A percentile compares a stretch with the other conserved stretches of the same genome.
Conservation (phyloP, 768 basidiomycete species). For the Serendipita vermifera region DNA sequence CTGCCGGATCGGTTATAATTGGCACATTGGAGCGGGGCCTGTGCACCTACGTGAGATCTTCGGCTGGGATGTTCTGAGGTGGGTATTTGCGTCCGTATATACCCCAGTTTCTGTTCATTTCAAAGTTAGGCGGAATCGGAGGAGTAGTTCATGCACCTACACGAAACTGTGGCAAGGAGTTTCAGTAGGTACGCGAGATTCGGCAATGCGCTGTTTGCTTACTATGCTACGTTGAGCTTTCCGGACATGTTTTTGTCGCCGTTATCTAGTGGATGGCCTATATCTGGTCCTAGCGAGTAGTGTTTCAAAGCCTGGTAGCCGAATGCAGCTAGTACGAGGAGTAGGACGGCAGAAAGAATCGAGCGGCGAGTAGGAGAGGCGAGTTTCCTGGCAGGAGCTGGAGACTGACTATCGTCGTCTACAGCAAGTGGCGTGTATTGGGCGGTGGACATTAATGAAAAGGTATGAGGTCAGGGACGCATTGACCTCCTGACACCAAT, state of each 20-base stretch:
- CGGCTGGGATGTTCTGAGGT: constrained; percentile 66
- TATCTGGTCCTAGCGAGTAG: no score
- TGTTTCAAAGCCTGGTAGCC: not conserved
- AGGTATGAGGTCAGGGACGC: not conserved
- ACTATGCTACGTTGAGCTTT: constrained; percentile 16
- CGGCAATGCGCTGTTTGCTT: not conserved
- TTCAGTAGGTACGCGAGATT: not conserved
- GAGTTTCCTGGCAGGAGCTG: not conserved
- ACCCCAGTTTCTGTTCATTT: constrained; percentile 46
- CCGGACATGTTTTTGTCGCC: constrained; percentile 5
- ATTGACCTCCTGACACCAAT: no score
- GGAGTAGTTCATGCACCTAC: constrained; percentile 12
- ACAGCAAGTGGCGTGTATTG: not conserved
- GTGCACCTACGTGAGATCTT: constrained; percentile 67
- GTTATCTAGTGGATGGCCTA: not conserved
- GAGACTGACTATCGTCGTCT: not conserved
- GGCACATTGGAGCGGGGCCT: not conserved
- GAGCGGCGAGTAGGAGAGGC: not conserved
- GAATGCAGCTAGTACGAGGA: not conserved
- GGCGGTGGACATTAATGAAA: not conserved
- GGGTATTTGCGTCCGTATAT: constrained; percentile 91
- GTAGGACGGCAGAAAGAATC: not conserved
- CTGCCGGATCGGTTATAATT: constrained; percentile 26
- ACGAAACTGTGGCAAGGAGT: not conserved
- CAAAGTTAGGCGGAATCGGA: not conserved